Conservation (phyloP, 371 early-diverging fungal genomes). For the Apophysomyces elegans region DNA sequence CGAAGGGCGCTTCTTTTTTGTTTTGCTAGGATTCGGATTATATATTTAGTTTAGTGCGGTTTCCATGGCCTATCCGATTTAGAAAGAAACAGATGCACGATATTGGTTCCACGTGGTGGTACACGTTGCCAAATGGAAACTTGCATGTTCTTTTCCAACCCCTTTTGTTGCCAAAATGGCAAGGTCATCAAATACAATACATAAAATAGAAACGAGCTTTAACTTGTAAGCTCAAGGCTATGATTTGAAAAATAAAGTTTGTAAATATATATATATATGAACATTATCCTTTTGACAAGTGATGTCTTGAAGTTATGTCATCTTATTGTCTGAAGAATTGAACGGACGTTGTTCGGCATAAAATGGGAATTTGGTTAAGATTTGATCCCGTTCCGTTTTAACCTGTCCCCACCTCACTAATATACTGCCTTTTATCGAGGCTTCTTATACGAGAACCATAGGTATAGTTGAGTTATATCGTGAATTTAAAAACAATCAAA, state of each 20-base stretch:
- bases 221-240: neutral
- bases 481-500: too few relatives aligned
- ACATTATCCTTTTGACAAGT: too few relatives aligned
- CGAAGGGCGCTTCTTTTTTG: neutral
- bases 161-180: slow-evolving; percentile 4
- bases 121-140: slow-evolving; percentile 8
- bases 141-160: slow-evolving; percentile 1
- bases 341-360: neutral
- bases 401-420: neutral
- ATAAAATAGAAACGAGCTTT: neutral
- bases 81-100: slow-evolving; percentile 7
- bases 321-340: neutral
- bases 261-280: too few relatives aligned
- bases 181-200: neutral
- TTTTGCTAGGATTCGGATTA: neutral
- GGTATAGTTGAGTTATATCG: too few relatives aligned
- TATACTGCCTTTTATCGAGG: neutral
- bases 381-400: neutral
- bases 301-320: neutral
- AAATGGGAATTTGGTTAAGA: neutral
- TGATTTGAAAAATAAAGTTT: neutral
- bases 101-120: slow-evolving; percentile 10
- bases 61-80: slow-evolving; percentile 4
- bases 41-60: neutral
- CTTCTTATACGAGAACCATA: neutral